Evolutionary conservation across 345 rosid genomes (phyloP), one percentile per base, ranked within the genome.

Genomic region (Psidium guajava): DNA sequence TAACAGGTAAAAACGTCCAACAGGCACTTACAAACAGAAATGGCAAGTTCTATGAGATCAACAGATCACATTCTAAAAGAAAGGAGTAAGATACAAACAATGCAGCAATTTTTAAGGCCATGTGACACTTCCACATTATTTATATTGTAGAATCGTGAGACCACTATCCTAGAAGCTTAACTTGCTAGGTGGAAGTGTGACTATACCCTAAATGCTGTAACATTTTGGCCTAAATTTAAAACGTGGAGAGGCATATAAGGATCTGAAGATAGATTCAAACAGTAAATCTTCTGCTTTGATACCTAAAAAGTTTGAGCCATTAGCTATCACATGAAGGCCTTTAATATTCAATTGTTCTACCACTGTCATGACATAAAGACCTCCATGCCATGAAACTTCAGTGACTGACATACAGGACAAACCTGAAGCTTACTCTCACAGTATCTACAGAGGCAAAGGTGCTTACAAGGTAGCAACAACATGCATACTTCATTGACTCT

Each of bases 401-500:
- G 91, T 11, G 95, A 91, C 86, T 92, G 94, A 89, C 99, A 96
- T 83, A 96, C 82, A 52, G 99, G 99, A 84, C 99, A 96, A 86
- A 91, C 91, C 84, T 92, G 93, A 88, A 95, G 91, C 95, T 92
- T 95, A 86, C 93, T 93, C 90, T 93, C 98, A 87, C 99, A 96
- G 82, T 90, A 93, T 88, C 94, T 95, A 92, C 99, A 96, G 77
- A 96, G 87, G 89, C 98, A 96, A 86, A 96, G 94, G 92, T 96
- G 99, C 95, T 93, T 93, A 92, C 99, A 96, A 5, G 99, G 99
- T 83, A 94, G 87, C 90, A 94, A 91, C 87, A 96, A 93, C 98
- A 96, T 94, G 89, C 94, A 91, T 32, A 91, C 93, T 81, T 94
- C 92, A 50, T 92, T 93, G 69, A 90, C 96, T 86, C 94, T 86